Conservation (phyloP, 139 green algal species). For the Protoeuglena noctilucae region DNA sequence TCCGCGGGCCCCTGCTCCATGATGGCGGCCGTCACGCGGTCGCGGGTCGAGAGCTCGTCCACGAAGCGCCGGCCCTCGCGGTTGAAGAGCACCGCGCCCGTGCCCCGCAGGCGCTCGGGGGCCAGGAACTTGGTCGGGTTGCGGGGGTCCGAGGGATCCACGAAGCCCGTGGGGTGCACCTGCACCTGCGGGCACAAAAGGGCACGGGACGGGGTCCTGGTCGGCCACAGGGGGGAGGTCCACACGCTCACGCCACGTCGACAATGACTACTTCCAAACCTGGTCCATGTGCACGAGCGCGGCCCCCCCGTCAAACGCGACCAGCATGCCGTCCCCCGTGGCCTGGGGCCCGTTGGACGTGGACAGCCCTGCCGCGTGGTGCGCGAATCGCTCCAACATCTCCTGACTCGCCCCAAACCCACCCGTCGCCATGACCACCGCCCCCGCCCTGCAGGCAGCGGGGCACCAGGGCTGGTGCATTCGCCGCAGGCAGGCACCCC, state of each 20-base stretch:
- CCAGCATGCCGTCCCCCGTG: slow-evolving; percentile 23
- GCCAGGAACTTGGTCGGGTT: slow-evolving; percentile 31
- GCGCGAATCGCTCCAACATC: slow-evolving; percentile 9
- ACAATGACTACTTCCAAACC: too few species aligned
- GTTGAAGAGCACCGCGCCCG: slow-evolving; percentile 46
- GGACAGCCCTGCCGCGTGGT: slow-evolving; percentile 20
- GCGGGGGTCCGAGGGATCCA: slow-evolving; percentile 2
- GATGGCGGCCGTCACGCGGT: slow-evolving; percentile 21
- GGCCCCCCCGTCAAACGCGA: slow-evolving; percentile 21
- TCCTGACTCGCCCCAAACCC: slow-evolving; percentile 2
- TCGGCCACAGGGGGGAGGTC: too few species aligned
- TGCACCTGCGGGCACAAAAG: slow-evolving; percentile 9
- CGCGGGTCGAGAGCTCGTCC: slow-evolving; percentile 48
- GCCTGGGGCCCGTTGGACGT: slow-evolving; percentile 61
- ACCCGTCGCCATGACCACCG: slow-evolving; percentile 1
- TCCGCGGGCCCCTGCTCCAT: not conserved
- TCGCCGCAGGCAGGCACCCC: too few species aligned
- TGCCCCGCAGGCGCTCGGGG: slow-evolving; percentile 54
- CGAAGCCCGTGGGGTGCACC: slow-evolving; percentile 11
- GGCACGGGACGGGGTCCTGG: too few species aligned
- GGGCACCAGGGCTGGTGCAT: not conserved
- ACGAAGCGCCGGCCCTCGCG: slow-evolving; percentile 38
- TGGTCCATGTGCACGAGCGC: slow-evolving; percentile 30
- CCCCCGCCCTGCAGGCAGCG: slow-evolving; percentile 7
- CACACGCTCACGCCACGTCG: too few species aligned